Evolutionary conservation across 345 rosid species (phyloP).

Genomic region (Pistacia vera): DNA sequence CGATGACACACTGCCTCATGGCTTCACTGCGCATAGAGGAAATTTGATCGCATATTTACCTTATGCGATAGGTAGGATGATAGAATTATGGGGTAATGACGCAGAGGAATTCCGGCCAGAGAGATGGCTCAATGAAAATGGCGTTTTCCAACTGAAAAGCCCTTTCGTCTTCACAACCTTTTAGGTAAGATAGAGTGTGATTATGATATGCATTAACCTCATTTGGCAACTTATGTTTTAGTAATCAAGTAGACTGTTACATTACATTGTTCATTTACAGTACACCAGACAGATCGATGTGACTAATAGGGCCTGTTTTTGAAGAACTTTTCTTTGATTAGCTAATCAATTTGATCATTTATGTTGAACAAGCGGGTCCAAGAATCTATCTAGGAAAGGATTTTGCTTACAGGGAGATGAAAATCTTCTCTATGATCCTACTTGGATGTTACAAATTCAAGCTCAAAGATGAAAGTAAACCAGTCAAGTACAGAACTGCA

Average conservation of each 20-base stretch:
- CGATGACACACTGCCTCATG: slow-evolving; percentile 31
- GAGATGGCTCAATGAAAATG: slow-evolving; percentile 31
- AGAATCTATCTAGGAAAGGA: slow-evolving; percentile 37
- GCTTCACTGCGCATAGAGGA: slow-evolving; percentile 23
- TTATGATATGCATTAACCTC: too few relatives aligned
- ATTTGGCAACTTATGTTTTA: too few relatives aligned
- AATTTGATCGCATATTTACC: slow-evolving; percentile 20
- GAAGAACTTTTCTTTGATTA: neutral
- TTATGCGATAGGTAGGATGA: slow-evolving; percentile 37
- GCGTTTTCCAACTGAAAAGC: slow-evolving; percentile 24
- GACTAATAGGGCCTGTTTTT: too few relatives aligned
- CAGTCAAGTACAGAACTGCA: slow-evolving; percentile 9
- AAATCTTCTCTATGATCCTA: slow-evolving; percentile 25
- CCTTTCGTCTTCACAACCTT: slow-evolving; percentile 36
- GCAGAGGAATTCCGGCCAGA: slow-evolving; percentile 33
- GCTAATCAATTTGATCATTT: neutral
- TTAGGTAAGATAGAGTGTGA: slow-evolving; percentile 17
- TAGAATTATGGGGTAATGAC: slow-evolving; percentile 30
- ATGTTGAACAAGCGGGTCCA: slow-evolving; percentile 26
- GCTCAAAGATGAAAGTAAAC: slow-evolving; percentile 16
- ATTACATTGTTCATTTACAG: too few relatives aligned
- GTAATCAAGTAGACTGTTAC: too few relatives aligned
- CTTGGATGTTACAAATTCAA: slow-evolving; percentile 20
- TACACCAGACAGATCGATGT: too few relatives aligned
- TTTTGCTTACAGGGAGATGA: slow-evolving; percentile 35